Evolutionary conservation across 1,284 basidiomycete species (phyloP), one percentile per base, ranked within the genome.

Genomic region (Tremellales sp.): DNA sequence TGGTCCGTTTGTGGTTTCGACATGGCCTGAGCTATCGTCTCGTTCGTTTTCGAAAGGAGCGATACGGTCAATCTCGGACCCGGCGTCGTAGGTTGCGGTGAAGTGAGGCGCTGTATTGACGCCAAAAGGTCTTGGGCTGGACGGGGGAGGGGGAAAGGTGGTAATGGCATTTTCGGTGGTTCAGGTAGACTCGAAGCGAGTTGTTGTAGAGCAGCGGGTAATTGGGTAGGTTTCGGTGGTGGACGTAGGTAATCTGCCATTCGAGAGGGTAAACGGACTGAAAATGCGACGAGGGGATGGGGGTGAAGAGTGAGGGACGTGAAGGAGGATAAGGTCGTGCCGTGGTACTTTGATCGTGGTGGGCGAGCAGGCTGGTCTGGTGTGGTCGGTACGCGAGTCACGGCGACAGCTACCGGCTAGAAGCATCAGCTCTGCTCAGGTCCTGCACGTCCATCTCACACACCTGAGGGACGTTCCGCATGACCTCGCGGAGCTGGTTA

Each of bases 271-370:
- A 90, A 79, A 25, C 89, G 83, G 12, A 94, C 79, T 11, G 89
- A 85, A 72, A 94, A 94, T 0, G 89, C 81, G 56, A 96, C 81
- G 51, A 94, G 80, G 0, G 91, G 89, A 59, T 84, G 76, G 2
- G 91, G 91, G 60, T 89, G 82, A 76, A 96, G 81, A 1, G 90
- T 83, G 60, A 94, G 83, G n/a, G 89, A 90, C 23, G 88, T 84
- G 68, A 94, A 89, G 0, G 90, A 93, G 4, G 91, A 93, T 36
- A 96, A 78, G 0, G 91, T 94, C 36, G 89, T 89, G 55, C 91
- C 91, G 70, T 94, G 90, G 46, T 72, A 75, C 48, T 49, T 48
- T 21, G 39, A 40, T 15, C 39, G 7, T 13, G 39, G 23, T n/a
- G 29, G 29, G 29, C 29, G 8, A n/a, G n/a, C 29, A 33, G 29